Percentiles rank a stretch among this genome's conserved stretches.
phyloP scores from a whole-genome alignment of 495 filamentous ascomycete species.

The Penicillium manginii region DNA sequence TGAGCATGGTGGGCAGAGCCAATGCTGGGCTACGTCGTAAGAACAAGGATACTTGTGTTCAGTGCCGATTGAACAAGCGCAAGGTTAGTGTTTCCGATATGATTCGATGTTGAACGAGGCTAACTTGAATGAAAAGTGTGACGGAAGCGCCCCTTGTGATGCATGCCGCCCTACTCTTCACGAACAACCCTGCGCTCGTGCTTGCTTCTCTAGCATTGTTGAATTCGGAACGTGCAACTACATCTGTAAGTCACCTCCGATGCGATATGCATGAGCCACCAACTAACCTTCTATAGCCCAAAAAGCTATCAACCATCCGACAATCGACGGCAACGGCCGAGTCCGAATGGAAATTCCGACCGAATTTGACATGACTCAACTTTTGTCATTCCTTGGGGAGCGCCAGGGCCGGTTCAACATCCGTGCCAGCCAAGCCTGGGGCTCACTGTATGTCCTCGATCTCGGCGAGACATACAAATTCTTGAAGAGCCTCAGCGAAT shows the following conservation, averaged over 20 bases:
- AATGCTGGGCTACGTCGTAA: slow-evolving; percentile 51
- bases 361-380: slow-evolving; percentile 46
- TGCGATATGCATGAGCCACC: neutral
- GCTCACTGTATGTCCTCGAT: slow-evolving; percentile 49
- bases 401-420: slow-evolving; percentile 54
- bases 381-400: slow-evolving; percentile 45
- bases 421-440: slow-evolving; percentile 49
- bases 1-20: slow-evolving; percentile 48
- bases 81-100: slow-evolving; percentile 35
- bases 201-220: slow-evolving; percentile 54
- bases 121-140: slow-evolving; percentile 37
- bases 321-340: slow-evolving; percentile 37
- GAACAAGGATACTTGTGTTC: slow-evolving; percentile 55
- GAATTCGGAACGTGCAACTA: slow-evolving; percentile 56
- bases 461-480: slow-evolving; percentile 50
- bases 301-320: slow-evolving; percentile 51
- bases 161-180: slow-evolving; percentile 52
- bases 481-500: slow-evolving; percentile 47
- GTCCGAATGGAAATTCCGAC: slow-evolving; percentile 47
- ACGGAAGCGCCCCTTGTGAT: slow-evolving; percentile 53
- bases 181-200: slow-evolving; percentile 52
- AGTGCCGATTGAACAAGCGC: slow-evolving; percentile 53
- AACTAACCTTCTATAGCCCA: slow-evolving; percentile 43
- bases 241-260: slow-evolving; percentile 41
- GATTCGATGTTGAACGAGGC: slow-evolving; percentile 2